Conservation (phyloP, 2,329 filamentous ascomycete species). For the Pleomassaria siparia region DNA sequence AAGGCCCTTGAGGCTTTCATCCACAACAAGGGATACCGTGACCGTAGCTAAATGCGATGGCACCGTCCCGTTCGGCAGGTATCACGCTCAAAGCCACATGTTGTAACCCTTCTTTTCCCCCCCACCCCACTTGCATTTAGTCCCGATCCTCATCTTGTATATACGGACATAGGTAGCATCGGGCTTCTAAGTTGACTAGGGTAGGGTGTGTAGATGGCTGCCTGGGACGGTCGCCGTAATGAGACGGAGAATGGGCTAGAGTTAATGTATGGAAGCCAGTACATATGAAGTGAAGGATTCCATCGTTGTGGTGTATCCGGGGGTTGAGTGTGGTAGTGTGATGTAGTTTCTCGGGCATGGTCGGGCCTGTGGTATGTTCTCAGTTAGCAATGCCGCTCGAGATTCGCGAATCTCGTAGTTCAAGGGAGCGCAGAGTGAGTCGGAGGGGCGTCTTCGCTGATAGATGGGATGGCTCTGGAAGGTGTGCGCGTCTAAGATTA, state of each 20-base stretch:
- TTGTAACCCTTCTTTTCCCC: slow-evolving; percentile 16
- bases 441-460: too few relatives aligned
- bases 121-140: slow-evolving; percentile 6
- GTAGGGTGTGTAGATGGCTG: slow-evolving; percentile 5
- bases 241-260: slow-evolving; percentile 6
- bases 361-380: background rate
- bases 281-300: slow-evolving; percentile 6
- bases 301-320: slow-evolving; percentile 10
- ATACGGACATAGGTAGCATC: slow-evolving; percentile 13
- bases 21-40: slow-evolving; percentile 14
- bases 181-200: slow-evolving; percentile 6
- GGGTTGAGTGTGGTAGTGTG: background rate
- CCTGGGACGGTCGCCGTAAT: background rate
- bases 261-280: slow-evolving; percentile 9
- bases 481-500: too few relatives aligned
- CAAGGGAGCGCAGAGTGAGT: too few relatives aligned
- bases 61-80: too few relatives aligned
- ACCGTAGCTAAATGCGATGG: slow-evolving; percentile 10
- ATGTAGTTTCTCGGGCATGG: background rate
- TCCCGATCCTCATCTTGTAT: slow-evolving; percentile 8
- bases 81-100: too few relatives aligned
- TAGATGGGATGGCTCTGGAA: too few relatives aligned
- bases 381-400: background rate
- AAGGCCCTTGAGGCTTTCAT: slow-evolving; percentile 7
- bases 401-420: background rate